Evolutionary conservation across 2,329 filamentous ascomycete genomes (phyloP), one percentile per base, ranked within the genome.

Genomic region (Emmonsia crescens): DNA sequence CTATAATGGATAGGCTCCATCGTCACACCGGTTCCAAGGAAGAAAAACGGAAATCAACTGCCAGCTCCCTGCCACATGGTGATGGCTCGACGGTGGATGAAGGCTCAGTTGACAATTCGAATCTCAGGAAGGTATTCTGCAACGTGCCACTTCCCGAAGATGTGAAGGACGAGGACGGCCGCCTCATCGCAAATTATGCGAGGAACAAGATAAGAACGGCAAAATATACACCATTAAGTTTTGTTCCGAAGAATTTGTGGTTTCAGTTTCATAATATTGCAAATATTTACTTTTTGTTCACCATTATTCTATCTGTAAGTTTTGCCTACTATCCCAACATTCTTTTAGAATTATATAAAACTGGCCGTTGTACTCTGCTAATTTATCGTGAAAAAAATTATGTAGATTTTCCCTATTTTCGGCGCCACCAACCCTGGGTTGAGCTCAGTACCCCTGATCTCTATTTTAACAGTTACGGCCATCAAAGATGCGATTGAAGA

Each of bases 251-350:
- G 79, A 97, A 99, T 76, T 73, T 99, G 71, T 99, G 88, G 85
- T 90, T 96, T 66, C 95, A 99, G 76, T 97, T 99, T 73, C 93
- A 99, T 77, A 97, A 97, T 72, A 88, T 99, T 70, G 94, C 94
- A 72, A 99, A 99, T 75, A 88, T 97, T 60, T 99, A 97, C 78
- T 99, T 99, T 82, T 81, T 97, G 68, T 96, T 97, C 77, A 83
- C 93, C 69, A 92, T 96, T 73, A 96, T 99, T 72, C 83, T 99
- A 63, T 87, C 88, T 71, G 94, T 97, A 87, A 82, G 92, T 83
- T 61, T 51, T 59, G 42, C 33, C 49, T 61, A 38, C 38, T 48
- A 46, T 40, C 21, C 27, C 42, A 54, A 54, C 62, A 54, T 59
- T 57, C 6, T 42, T 59, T 46, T n/a, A n/a, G n/a, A n/a, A n/a